These are phyloP conservation scores for Senna siamea DNA, from an alignment of 306 rosid genomes.

Conservation along the genomic window DNA sequence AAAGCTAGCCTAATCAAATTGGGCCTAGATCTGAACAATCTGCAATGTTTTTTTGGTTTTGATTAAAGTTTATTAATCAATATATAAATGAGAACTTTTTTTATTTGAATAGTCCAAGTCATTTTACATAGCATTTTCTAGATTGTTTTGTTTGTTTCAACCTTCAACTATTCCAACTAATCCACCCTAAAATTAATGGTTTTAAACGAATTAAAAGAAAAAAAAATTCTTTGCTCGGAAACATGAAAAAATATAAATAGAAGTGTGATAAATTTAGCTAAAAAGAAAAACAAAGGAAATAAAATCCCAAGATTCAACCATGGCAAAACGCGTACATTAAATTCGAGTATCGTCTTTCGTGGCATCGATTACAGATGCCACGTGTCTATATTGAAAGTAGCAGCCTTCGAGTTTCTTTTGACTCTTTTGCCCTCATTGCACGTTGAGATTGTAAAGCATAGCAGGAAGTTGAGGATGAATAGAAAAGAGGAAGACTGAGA, in stretches of 20 bases:
- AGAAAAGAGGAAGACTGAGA: conserved; percentile 3
- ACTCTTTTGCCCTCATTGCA: background rate
- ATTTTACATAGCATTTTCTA: conserved; percentile 1
- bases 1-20: too few relatives aligned
- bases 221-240: background rate
- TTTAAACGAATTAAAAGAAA: background rate
- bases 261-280: background rate
- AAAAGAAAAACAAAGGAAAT: background rate
- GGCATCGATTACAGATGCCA: background rate
- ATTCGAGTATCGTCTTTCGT: background rate
- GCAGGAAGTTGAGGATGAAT: background rate
- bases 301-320: background rate
- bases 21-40: too few relatives aligned
- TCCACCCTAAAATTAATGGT: background rate
- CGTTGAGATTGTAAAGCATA: background rate
- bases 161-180: background rate
- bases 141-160: conserved; percentile 15
- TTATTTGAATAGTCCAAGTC: background rate
- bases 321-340: too few relatives aligned
- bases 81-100: too few relatives aligned
- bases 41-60: too few relatives aligned
- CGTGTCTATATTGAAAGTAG: too few relatives aligned
- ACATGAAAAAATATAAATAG: background rate
- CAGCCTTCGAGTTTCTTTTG: background rate
- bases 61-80: too few relatives aligned